These are phyloP conservation scores for Aspergillus steynii DNA, from an alignment of 495 filamentous ascomycete genomes.

Conservation along the genomic window DNA sequence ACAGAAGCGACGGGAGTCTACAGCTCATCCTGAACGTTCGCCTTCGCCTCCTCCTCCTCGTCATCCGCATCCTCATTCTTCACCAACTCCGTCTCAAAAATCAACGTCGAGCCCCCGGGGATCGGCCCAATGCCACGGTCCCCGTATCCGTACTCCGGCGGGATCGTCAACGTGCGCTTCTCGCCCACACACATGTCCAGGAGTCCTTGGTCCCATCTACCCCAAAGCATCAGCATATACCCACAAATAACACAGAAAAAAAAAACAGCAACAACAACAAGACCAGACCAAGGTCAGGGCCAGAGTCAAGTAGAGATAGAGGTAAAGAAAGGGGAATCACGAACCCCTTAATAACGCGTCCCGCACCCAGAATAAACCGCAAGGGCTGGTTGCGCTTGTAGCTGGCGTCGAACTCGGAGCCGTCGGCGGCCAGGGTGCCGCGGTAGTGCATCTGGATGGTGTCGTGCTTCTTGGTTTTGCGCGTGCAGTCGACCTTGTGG, in stretches of 20 bases:
- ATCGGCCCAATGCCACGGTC: constrained; percentile 73
- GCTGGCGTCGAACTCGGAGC: constrained; percentile 57
- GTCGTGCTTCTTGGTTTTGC: constrained; percentile 77
- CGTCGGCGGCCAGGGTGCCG: constrained; percentile 64
- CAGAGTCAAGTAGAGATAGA: not conserved
- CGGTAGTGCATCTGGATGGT: constrained; percentile 83
- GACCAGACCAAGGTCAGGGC: not conserved
- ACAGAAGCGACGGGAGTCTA: not conserved
- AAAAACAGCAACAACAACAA: not conserved
- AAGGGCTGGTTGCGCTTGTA: constrained; percentile 78
- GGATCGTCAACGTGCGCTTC: constrained; percentile 88
- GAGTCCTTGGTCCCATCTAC: constrained; percentile 84
- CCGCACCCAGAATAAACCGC: constrained; percentile 73
- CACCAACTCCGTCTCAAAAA: constrained; percentile 93
- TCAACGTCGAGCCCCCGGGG: constrained; percentile 72
- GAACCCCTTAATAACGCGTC: constrained; percentile 84
- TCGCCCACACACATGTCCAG: constrained; percentile 97
- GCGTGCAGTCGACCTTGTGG: constrained; percentile 65
- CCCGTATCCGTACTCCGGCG: constrained; percentile 84
- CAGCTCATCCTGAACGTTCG: not conserved
- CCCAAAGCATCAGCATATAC: constrained; percentile 10
- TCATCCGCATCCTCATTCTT: constrained; percentile 77
- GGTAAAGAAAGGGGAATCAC: constrained; percentile 19
- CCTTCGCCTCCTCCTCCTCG: constrained; percentile 49
- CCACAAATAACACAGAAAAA: not conserved